Conservation (phyloP, 2,329 filamentous ascomycete genomes). For the Cordyceps militaris region DNA sequence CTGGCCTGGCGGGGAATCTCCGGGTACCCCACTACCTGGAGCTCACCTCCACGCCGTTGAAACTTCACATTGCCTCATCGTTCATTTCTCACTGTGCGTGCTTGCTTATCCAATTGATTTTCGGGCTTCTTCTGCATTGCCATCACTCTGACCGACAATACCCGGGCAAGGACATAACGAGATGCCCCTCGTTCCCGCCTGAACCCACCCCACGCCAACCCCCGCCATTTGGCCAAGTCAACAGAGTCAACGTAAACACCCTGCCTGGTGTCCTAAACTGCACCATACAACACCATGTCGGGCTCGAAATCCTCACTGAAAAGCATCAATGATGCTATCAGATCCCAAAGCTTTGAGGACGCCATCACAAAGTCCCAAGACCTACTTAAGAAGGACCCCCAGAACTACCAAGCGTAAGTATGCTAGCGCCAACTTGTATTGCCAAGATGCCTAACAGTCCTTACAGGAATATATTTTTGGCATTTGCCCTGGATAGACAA, state of each 20-base stretch:
- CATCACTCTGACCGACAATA: not conserved
- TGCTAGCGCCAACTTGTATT: no score
- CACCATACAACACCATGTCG: constrained; percentile 36
- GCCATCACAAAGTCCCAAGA: constrained; percentile 62
- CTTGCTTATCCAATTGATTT: not conserved
- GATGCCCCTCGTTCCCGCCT: not conserved
- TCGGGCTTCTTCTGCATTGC: not conserved
- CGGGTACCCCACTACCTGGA: constrained; percentile 7
- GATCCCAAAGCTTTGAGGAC: constrained; percentile 71
- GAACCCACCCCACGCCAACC: not conserved
- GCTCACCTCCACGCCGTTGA: constrained; percentile 23
- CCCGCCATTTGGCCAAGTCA: not conserved
- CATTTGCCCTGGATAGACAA: constrained; percentile 75
- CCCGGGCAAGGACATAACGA: not conserved
- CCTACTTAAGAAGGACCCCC: constrained; percentile 63
- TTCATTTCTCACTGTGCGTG: not conserved
- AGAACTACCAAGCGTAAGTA: constrained; percentile 73
- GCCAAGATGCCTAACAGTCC: not conserved
- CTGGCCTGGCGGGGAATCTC: constrained; percentile 8
- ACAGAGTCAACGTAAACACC: no score
- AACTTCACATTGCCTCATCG: constrained; percentile 8
- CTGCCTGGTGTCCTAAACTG: not conserved
- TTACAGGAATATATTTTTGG: constrained; percentile 71
- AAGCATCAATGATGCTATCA: constrained; percentile 70
- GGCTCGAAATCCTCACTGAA: constrained; percentile 69